Percentiles rank a stretch among this genome's conserved stretches.
Evolutionary conservation across 306 rosid genomes (phyloP).

Genomic region (Vachellia pachyceras): DNA sequence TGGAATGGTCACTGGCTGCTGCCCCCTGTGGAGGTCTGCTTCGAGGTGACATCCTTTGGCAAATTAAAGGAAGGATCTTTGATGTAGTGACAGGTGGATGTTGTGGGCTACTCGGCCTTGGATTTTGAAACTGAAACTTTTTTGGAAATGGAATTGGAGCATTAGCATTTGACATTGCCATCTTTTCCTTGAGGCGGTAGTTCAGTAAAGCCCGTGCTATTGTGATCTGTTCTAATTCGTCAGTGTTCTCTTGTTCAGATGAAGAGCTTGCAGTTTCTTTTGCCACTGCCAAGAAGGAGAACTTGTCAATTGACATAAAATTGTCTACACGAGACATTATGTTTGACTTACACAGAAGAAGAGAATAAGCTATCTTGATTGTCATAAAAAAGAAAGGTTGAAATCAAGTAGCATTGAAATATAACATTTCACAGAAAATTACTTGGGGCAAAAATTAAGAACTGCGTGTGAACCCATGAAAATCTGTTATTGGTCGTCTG

Average conservation of each 20-base stretch:
- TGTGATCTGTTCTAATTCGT: conserved; percentile 94
- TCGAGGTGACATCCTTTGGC: conserved; percentile 60
- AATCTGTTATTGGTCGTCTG: neutral
- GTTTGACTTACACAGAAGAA: neutral
- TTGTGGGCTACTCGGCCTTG: conserved; percentile 91
- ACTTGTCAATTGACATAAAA: conserved; percentile 29
- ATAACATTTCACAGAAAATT: neutral
- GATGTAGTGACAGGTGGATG: conserved; percentile 72
- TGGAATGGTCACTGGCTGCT: conserved; percentile 44
- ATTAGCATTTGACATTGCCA: conserved; percentile 69
- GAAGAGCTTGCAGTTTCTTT: conserved; percentile 90
- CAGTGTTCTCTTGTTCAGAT: conserved; percentile 82
- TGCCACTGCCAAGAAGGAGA: conserved; percentile 70
- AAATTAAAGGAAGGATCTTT: conserved; percentile 88
- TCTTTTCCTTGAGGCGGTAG: no score
- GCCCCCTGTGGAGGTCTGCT: conserved; percentile 51
- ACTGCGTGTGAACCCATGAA: neutral
- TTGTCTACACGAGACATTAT: neutral
- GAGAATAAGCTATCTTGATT: neutral
- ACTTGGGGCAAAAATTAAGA: neutral
- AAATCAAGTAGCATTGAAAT: conserved; percentile 7
- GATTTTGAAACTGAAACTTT: conserved; percentile 69
- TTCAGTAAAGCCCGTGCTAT: no score
- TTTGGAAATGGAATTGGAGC: conserved; percentile 73
- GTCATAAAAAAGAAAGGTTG: conserved; percentile 5